Evolutionary conservation across 352 stramenopile species (phyloP).

Genomic region (Halophytophthora polymorphica): DNA sequence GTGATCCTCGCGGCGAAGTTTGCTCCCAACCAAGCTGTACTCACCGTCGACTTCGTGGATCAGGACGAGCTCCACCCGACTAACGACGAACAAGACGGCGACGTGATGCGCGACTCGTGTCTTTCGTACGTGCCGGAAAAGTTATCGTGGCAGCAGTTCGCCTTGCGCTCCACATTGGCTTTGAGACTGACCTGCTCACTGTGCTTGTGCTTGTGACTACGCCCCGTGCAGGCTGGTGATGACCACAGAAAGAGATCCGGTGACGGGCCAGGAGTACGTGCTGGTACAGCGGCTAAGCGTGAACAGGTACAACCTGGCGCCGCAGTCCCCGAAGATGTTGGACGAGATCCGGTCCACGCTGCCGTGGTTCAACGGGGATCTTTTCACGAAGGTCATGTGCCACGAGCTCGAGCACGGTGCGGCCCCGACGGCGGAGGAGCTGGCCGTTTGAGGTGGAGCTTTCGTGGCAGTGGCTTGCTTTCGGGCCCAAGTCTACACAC

Average conservation of each 20-base stretch:
- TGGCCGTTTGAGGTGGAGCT: too few species aligned
- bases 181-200: constrained; percentile 4
- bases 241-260: constrained; percentile 25
- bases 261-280: constrained; percentile 33
- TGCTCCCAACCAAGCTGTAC: constrained; percentile 25
- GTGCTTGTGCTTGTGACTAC: constrained; percentile 8
- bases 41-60: constrained; percentile 50
- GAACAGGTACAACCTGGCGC: constrained; percentile 49
- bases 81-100: constrained; percentile 21
- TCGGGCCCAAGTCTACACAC: too few species aligned
- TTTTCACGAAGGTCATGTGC: constrained; percentile 57
- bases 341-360: constrained; percentile 44
- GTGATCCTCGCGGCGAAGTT: constrained; percentile 34
- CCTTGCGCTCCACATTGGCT: not conserved
- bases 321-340: constrained; percentile 39
- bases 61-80: constrained; percentile 33
- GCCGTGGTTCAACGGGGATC: constrained; percentile 56
- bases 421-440: constrained; percentile 2
- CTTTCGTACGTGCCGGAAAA: constrained; percentile 19
- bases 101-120: constrained; percentile 25
- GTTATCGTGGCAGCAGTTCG: constrained; percentile 17
- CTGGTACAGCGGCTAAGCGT: constrained; percentile 44
- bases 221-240: constrained; percentile 41
- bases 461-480: too few species aligned
- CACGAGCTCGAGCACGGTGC: constrained; percentile 34